Conservation (phyloP, 2,329 filamentous ascomycete genomes). For the Fusarium torulosum region DNA sequence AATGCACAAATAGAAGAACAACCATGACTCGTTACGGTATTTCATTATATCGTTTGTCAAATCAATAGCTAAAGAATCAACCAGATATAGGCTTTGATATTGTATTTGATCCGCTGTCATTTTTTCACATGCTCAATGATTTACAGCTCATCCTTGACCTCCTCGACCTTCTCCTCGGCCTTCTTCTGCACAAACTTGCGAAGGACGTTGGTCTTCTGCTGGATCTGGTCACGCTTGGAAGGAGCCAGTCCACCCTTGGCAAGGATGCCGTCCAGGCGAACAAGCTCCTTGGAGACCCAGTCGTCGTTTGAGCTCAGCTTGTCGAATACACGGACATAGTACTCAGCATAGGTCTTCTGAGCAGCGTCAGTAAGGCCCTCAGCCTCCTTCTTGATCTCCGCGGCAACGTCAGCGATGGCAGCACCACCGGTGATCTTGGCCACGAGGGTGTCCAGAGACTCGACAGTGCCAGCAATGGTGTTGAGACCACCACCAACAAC, state of each 20-base stretch:
- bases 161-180: constrained; percentile 71
- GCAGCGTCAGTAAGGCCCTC: constrained; percentile 71
- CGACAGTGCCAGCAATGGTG: constrained; percentile 83
- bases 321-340: constrained; percentile 92
- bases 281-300: constrained; percentile 87
- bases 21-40: constrained; percentile 20
- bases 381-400: constrained; percentile 79
- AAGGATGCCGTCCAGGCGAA: constrained; percentile 82
- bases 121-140: constrained; percentile 25
- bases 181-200: constrained; percentile 77
- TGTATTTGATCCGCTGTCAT: constrained; percentile 28
- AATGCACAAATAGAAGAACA: constrained; percentile 22
- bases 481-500: constrained; percentile 83
- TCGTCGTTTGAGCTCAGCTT: constrained; percentile 83
- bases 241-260: constrained; percentile 87
- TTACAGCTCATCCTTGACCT: constrained; percentile 61
- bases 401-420: constrained; percentile 72
- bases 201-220: constrained; percentile 88
- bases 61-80: constrained; percentile 37
- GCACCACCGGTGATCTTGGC: constrained; percentile 76
- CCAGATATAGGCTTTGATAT: constrained; percentile 34
- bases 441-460: constrained; percentile 80
- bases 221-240: constrained; percentile 89
- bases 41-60: constrained; percentile 36
- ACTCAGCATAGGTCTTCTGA: constrained; percentile 84